Evolutionary conservation across 495 filamentous ascomycete genomes (phyloP).

Genomic region (Rusavskia elegans): DNA sequence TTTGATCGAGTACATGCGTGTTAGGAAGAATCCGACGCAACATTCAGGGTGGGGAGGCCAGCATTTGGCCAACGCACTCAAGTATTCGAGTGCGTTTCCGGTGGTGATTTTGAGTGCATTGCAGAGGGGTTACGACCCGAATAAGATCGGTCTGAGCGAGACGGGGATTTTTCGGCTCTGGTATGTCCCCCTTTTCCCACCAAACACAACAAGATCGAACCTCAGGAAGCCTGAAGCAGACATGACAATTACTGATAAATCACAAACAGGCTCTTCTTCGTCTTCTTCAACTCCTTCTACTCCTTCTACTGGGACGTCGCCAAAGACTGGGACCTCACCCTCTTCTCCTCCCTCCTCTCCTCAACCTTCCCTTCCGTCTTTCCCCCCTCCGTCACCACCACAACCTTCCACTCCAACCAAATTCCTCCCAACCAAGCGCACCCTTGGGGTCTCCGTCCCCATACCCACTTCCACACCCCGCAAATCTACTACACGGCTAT

Average conservation of each 20-base stretch:
- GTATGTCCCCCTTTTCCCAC: constrained; percentile 19
- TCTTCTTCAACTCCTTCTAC: constrained; percentile 70
- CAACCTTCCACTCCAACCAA: constrained; percentile 15
- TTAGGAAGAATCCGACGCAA: constrained; percentile 30
- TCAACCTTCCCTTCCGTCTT: constrained; percentile 37
- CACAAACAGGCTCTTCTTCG: constrained; percentile 34
- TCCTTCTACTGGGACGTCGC: constrained; percentile 97
- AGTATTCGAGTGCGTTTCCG: constrained; percentile 84
- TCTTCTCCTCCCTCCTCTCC: constrained; percentile 38
- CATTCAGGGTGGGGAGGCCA: constrained; percentile 53
- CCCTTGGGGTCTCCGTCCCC: constrained; percentile 61
- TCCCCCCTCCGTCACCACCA: not conserved
- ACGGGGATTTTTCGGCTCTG: constrained; percentile 38
- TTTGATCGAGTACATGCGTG: constrained; percentile 69
- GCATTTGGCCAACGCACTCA: constrained; percentile 82
- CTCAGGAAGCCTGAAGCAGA: not conserved
- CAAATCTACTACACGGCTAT: constrained; percentile 75
- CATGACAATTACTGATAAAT: not conserved
- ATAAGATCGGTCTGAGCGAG: constrained; percentile 38
- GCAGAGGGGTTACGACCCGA: constrained; percentile 49
- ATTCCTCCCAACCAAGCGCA: constrained; percentile 37
- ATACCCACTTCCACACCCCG: constrained; percentile 50
- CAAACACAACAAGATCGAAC: too few relatives aligned
- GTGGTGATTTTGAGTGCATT: constrained; percentile 66
- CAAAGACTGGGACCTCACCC: constrained; percentile 87